Base-by-base conservation (phyloP, 179 eudicot genomes). In the Silene vulgaris region DNA sequence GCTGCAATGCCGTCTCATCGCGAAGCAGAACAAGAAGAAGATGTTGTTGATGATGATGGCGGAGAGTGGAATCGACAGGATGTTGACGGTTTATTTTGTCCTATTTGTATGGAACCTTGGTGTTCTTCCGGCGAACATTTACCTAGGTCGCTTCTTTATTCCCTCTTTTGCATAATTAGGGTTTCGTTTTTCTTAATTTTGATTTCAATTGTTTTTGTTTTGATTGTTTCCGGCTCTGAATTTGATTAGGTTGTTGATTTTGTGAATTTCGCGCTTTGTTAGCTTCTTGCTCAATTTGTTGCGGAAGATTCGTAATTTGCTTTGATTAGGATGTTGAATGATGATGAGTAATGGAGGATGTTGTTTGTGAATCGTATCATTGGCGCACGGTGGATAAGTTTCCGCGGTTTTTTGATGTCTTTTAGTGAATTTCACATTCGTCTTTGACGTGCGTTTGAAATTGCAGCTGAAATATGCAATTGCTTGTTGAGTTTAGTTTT, bases 61-160 rank as follows among this genome's bases (percentile, higher is more conserved):
- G 61, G 14, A 9, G 82, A 63, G 29, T 73, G 81, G 79, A 78
- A 80, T 72, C 68, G 78, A 70, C 82, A 76, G 76, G 89, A 88
- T 35, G 70, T 84, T 30, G 93, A 88, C 11, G 93, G 93, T 8
- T 57, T 85, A 30, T 74, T 60, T 69, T 89, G 89, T 76, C 79
- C 93, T 20, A 88, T 89, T 76, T 89, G 93, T 75, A 80, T 83
- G 78, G 91, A 88, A 21, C 82, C 88, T 71, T 89, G 93, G 90
- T 79, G 84, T 60, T 72, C 67, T 75, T 74, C 75, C 52, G 88
- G 89, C 66, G 86, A 83, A 9, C 91, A 88, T 77, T 86, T 85
- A 69, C 85, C 89, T 70, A 80, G 91, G 91, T 88, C 57, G 1
- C 5, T 30, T 28, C 65, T 35, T 69, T 20, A 35, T 26, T 77